Conservation (phyloP, 1,139 yeast species). For the Sugiyamaella neomexicana region DNA sequence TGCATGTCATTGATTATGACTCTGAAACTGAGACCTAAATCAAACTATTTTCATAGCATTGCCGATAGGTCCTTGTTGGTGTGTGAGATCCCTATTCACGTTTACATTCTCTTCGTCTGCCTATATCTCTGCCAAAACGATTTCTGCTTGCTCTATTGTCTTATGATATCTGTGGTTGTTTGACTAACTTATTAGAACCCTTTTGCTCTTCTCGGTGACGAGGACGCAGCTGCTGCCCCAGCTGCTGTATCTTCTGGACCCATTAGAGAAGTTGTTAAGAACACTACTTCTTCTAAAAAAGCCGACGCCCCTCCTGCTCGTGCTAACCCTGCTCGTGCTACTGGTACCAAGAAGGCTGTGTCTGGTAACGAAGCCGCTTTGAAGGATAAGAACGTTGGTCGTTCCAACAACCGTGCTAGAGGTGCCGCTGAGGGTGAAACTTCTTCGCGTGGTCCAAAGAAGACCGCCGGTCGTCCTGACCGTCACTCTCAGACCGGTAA, state of each 20-base stretch:
- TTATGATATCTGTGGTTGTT: neutral
- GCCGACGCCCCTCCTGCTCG: slow-evolving; percentile 79
- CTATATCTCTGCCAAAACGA: too few species aligned
- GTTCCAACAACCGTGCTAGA: slow-evolving; percentile 61
- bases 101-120: too few species aligned
- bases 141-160: too few species aligned
- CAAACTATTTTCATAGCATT: too few species aligned
- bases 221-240: slow-evolving; percentile 45
- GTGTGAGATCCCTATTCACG: too few species aligned
- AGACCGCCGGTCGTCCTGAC: slow-evolving; percentile 51
- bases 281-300: slow-evolving; percentile 84
- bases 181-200: slow-evolving; percentile 31
- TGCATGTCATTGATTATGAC: neutral
- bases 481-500: slow-evolving; percentile 85
- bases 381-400: slow-evolving; percentile 66
- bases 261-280: slow-evolving; percentile 77
- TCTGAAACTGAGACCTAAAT: too few species aligned
- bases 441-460: slow-evolving; percentile 49
- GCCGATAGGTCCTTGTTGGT: too few species aligned
- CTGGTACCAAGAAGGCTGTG: slow-evolving; percentile 48
- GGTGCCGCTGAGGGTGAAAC: slow-evolving; percentile 43
- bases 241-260: slow-evolving; percentile 41
- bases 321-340: slow-evolving; percentile 51
- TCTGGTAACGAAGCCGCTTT: slow-evolving; percentile 88
- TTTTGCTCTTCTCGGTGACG: slow-evolving; percentile 53